Evolutionary conservation across 176 grass and related monocot species (phyloP), one percentile per base, ranked within the genome.

Genomic region (Bonia amplexicaulis): DNA sequence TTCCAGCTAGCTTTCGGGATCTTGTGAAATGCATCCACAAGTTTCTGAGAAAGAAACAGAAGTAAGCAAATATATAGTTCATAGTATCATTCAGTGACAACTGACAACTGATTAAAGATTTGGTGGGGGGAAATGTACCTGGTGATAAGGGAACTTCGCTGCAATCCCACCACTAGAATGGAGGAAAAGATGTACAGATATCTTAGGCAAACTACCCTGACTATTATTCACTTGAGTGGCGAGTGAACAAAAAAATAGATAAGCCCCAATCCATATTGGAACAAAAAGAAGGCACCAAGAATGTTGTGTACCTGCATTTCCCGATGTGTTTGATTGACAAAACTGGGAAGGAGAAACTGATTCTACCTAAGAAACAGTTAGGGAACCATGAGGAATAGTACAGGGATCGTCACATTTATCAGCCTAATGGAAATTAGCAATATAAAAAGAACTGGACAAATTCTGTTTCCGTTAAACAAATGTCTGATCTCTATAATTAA

Each of bases 1-100:
- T 89, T 91, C 96, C 96, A 98, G 26, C 45, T 92, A 77, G 96
- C 93, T 87, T 67, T 92, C 4, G 93, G 93, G 39, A 93, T 93
- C 73, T 90, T 95, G 84, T 48, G 96, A 87, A 93, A 90, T 60
- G 93, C 87, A 54, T 92, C 87, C 77, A 98, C 87, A 19, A 98
- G 72, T 86, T 92, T 76, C 96, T 98, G 82, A 35, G 51, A 89
- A 84, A 78, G 48, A 75, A 73, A 73, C 29, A 53, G 31, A 42
- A 71, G 33, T 45, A 47, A 75, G 33, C 59, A 82, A 2, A 12
- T 13, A 49, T 74, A 84, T 71, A 73, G 78, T 66, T 70, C 11
- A 59, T 76, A 60, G 77, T 45, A 71, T 55, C 7, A 40, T 84
- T 72, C 7, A 22, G 58, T 59, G 52, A 27, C 31, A 91, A 16